Conservation (phyloP, 768 basidiomycete species). For the Tephrocybe sp. region DNA sequence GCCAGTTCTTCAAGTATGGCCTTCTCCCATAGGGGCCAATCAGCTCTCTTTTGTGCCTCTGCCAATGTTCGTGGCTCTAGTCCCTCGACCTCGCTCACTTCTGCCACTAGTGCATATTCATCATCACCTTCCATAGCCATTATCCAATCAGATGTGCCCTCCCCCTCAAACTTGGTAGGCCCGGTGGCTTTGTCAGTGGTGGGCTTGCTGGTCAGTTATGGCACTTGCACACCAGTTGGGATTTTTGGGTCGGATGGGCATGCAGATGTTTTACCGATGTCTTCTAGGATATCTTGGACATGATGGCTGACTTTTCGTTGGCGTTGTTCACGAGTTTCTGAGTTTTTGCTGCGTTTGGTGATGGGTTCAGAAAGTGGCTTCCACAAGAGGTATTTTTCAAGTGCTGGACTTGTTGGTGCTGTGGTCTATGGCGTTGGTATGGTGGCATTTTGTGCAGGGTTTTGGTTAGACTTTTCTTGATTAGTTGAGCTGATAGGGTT, state of each 20-base stretch:
- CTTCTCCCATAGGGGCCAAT: slow-evolving; percentile 22
- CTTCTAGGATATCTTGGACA: slow-evolving; percentile 6
- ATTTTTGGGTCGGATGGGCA: neutral
- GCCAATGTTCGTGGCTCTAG: slow-evolving; percentile 14
- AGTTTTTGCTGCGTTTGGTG: neutral
- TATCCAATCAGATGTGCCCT: slow-evolving; percentile 8
- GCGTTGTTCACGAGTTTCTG: neutral
- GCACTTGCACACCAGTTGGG: neutral
- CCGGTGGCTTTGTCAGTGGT: neutral
- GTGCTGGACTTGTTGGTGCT: too few species aligned
- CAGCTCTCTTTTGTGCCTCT: slow-evolving; percentile 14
- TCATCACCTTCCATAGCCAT: slow-evolving; percentile 6
- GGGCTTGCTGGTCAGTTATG: neutral
- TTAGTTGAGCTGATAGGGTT: too few species aligned
- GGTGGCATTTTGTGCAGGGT: too few species aligned
- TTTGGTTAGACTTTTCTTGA: too few species aligned
- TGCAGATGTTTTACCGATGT: neutral
- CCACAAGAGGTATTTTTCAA: neutral
- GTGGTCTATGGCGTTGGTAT: too few species aligned
- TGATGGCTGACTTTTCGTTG: slow-evolving; percentile 1
- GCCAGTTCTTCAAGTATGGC: slow-evolving; percentile 27
- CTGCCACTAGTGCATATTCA: slow-evolving; percentile 11
- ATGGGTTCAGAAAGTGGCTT: neutral
- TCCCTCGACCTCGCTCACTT: slow-evolving; percentile 13
- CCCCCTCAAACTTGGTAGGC: slow-evolving; percentile 5